Conservation (phyloP, 2,329 filamentous ascomycete species). For the Verruconis gallopava region DNA sequence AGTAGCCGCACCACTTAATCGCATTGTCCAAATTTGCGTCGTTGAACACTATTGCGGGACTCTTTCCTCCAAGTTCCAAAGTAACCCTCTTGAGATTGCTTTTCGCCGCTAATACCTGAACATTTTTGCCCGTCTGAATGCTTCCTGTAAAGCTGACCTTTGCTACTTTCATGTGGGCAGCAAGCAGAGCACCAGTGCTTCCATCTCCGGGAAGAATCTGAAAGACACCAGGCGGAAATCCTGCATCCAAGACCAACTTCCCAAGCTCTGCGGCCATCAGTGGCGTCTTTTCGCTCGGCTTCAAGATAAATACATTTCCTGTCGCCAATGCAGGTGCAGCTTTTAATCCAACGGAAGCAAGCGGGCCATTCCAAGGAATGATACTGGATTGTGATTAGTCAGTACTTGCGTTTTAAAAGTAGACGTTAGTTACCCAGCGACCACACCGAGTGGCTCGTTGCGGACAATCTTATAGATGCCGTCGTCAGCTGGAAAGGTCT, state of each 20-base stretch:
- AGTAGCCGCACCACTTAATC: slow-evolving; percentile 12
- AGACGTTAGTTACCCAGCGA: slow-evolving; percentile 9
- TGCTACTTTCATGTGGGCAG: slow-evolving; percentile 20
- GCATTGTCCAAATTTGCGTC: slow-evolving; percentile 27
- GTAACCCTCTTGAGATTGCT: slow-evolving; percentile 29
- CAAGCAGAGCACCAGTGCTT: slow-evolving; percentile 25
- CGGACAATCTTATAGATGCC: slow-evolving; percentile 7
- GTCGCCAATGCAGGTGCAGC: slow-evolving; percentile 30
- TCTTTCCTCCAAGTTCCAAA: slow-evolving; percentile 33
- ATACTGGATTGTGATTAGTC: background rate
- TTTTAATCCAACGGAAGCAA: slow-evolving; percentile 28
- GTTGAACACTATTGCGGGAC: slow-evolving; percentile 28
- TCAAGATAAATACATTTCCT: slow-evolving; percentile 33
- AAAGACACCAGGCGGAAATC: slow-evolving; percentile 33
- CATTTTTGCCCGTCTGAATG: slow-evolving; percentile 16
- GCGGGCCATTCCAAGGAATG: slow-evolving; percentile 15
- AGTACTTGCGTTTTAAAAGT: slow-evolving; percentile 1
- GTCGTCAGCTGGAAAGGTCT: slow-evolving; percentile 3
- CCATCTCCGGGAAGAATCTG: slow-evolving; percentile 24
- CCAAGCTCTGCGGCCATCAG: slow-evolving; percentile 25
- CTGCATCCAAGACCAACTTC: slow-evolving; percentile 26
- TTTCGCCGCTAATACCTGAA: slow-evolving; percentile 19
- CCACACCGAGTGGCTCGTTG: slow-evolving; percentile 16
- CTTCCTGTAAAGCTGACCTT: slow-evolving; percentile 25
- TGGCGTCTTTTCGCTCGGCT: slow-evolving; percentile 33